Evolutionary conservation across 805 yeast genomes (phyloP), one percentile per base, ranked within the genome.

Genomic region (Myxozyma vanderwaltii): DNA sequence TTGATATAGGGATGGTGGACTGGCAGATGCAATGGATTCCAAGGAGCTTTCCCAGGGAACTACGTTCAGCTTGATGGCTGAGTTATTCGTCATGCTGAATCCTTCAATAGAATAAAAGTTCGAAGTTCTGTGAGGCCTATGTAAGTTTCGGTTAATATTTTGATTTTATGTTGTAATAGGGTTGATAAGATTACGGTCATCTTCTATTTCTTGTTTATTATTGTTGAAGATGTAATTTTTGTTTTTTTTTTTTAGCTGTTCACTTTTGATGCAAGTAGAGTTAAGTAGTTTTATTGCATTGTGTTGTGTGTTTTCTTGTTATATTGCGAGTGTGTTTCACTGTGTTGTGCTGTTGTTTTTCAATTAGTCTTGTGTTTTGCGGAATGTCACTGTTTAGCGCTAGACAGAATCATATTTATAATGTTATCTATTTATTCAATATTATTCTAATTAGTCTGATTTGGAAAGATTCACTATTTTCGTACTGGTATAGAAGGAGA

Each of bases 41-140:
- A 86, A 59, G 99, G 99, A 59, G 87, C 86, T 10, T 94, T 95
- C 78, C 99, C 99, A 4, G 99, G 97, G 8, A 94, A 92, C 71
- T 94, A 94, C 69, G 99, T 94, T 27, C 92, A 88, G 72, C 72
- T 89, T 19, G 58, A 23, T 39, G 6, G n/a, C 6, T 49, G 10
- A 51, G 12, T 13, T 15, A 8, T 21, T 12, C 12, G 23, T 17
- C 8, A 10, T 8, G 48, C n/a, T 13, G 3, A 24, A 17, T 40
- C 15, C 31, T 10, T 31, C 41, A 38, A 38, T 7, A 5, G 6
- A 6, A 13, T 13, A 17, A 38, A 38, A 13, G 41, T 8, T 38
- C 41, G 41, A 38, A 38, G 33, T 29, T 10, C 10, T 38, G 21
- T 13, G 21, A 38, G 41, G 41, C 6, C n/a, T 15, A 5, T 38